Evolutionary conservation across 768 basidiomycete genomes (phyloP).

Genomic region (Boletus subcaerulescens): DNA sequence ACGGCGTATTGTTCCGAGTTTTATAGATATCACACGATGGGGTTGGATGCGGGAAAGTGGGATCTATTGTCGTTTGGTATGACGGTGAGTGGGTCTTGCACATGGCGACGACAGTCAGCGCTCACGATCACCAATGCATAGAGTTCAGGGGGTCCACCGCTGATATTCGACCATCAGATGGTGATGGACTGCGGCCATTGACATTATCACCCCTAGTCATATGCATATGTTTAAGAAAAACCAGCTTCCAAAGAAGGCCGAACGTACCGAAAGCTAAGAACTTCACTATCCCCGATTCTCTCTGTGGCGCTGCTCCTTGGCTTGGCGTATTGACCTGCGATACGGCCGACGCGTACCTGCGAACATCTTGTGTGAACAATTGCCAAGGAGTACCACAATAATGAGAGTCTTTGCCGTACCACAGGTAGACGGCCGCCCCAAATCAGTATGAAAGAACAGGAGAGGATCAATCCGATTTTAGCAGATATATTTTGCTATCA

Average conservation of each 20-base stretch:
- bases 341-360: constrained; percentile 81
- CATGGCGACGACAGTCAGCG: neutral
- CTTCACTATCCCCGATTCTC: constrained; percentile 67
- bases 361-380: constrained; percentile 3
- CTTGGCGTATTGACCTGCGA: constrained; percentile 96
- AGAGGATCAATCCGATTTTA: constrained; percentile 88
- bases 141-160: constrained; percentile 65
- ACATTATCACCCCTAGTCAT: constrained; percentile 86
- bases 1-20: constrained; percentile 61
- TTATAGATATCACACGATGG: constrained; percentile 54
- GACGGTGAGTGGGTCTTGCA: constrained; percentile 41
- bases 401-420: constrained; percentile 42
- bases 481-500: constrained; percentile 81
- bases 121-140: constrained; percentile 22
- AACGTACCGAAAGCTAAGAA: constrained; percentile 83
- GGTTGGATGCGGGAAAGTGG: constrained; percentile 60
- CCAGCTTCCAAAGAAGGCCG: neutral
- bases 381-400: neutral
- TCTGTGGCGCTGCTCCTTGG: constrained; percentile 86
- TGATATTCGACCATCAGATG: constrained; percentile 82
- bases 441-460: constrained; percentile 92
- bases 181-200: constrained; percentile 80
- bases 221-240: neutral
- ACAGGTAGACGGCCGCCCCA: constrained; percentile 92
- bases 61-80: constrained; percentile 67